phyloP scores from a whole-genome alignment of 148 eudicot species.

The Linanthus parryae region DNA sequence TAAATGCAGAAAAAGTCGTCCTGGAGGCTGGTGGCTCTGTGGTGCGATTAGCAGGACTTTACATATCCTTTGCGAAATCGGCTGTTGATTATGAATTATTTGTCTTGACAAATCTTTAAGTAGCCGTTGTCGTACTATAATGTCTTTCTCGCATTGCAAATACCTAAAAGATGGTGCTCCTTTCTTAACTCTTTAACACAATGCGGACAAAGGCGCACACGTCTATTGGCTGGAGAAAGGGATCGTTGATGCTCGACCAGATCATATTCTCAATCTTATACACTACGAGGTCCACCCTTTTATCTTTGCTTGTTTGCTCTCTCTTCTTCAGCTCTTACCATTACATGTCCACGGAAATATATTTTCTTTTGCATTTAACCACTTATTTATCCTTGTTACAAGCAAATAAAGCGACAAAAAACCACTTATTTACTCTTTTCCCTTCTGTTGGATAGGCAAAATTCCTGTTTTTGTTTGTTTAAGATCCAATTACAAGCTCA shows the following conservation, averaged over 20 bases:
- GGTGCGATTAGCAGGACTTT: slow-evolving; percentile 86
- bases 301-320: not conserved
- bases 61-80: slow-evolving; percentile 99
- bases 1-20: slow-evolving; percentile 68
- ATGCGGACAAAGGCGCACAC: slow-evolving; percentile 87
- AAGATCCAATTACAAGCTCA: too few relatives aligned
- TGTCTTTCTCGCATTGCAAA: not conserved
- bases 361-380: too few relatives aligned
- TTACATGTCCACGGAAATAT: too few relatives aligned
- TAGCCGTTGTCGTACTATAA: not conserved
- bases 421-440: too few relatives aligned
- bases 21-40: slow-evolving; percentile 65
- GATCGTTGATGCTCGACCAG: slow-evolving; percentile 65
- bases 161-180: not conserved
- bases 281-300: slow-evolving; percentile 67
- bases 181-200: slow-evolving; percentile 25
- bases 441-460: too few relatives aligned
- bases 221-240: slow-evolving; percentile 74
- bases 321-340: not conserved
- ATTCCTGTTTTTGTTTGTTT: too few relatives aligned
- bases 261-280: slow-evolving; percentile 83
- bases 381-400: too few relatives aligned
- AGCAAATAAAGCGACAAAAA: too few relatives aligned
- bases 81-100: slow-evolving; percentile 6
- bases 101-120: not conserved